Percentiles rank a stretch among this genome's conserved stretches.
Conservation (phyloP, 306 rosid genomes). For the Fragaria vesca region DNA sequence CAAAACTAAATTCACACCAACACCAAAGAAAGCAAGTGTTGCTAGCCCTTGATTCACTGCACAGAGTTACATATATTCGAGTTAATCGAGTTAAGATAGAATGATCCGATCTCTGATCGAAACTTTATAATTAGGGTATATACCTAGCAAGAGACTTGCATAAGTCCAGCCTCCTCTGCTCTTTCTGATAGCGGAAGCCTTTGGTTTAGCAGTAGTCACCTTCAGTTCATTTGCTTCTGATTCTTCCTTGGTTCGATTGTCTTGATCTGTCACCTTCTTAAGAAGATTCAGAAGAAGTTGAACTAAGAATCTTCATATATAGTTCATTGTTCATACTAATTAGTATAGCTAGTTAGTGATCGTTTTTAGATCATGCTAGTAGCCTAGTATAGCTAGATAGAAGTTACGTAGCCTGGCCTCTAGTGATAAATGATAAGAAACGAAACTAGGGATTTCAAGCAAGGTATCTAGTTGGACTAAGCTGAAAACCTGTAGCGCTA, state of each 20-base stretch:
- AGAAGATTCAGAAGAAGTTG: background rate
- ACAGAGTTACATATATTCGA: background rate
- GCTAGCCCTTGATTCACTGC: slow-evolving; percentile 38
- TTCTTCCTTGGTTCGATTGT: slow-evolving; percentile 15
- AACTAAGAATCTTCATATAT: no score
- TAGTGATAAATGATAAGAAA: no score
- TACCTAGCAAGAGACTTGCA: slow-evolving; percentile 28
- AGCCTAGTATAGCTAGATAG: no score
- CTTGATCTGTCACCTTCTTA: slow-evolving; percentile 32
- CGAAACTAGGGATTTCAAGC: no score
- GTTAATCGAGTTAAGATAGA: background rate
- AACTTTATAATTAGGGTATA: background rate
- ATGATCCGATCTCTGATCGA: background rate
- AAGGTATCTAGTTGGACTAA: no score
- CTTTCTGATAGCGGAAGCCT: background rate
- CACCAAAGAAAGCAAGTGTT: slow-evolving; percentile 36
- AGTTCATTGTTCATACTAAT: no score
- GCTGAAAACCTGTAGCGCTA: no score
- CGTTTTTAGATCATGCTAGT: no score
- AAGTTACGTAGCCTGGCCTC: no score
- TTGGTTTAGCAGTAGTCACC: background rate
- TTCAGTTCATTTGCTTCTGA: slow-evolving; percentile 13
- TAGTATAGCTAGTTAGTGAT: no score
- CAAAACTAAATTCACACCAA: slow-evolving; percentile 37
- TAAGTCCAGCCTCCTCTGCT: slow-evolving; percentile 31